phyloP scores from a whole-genome alignment of 495 filamentous ascomycete genomes.

The Penicillium lagena region DNA sequence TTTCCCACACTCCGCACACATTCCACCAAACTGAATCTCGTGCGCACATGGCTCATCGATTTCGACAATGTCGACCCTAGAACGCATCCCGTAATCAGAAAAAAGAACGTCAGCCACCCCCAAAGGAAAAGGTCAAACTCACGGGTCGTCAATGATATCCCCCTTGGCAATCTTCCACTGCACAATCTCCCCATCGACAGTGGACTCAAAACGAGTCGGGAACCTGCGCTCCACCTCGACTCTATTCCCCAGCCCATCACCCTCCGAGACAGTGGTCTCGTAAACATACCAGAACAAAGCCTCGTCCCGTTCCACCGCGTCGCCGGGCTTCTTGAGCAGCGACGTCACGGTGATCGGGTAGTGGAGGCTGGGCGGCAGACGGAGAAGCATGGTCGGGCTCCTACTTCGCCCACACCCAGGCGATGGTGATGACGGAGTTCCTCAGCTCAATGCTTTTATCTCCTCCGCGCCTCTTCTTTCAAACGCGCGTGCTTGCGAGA shows the following conservation, averaged over 20 bases:
- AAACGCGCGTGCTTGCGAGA: background rate
- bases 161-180: slow-evolving; percentile 71
- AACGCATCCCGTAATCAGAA: slow-evolving; percentile 7
- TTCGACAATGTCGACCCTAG: slow-evolving; percentile 55
- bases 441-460: slow-evolving; percentile 1
- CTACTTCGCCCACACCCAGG: slow-evolving; percentile 11
- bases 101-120: background rate
- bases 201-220: slow-evolving; percentile 72
- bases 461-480: background rate
- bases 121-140: slow-evolving; percentile 6
- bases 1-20: slow-evolving; percentile 90
- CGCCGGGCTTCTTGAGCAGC: slow-evolving; percentile 68
- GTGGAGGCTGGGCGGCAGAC: slow-evolving; percentile 54
- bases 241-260: slow-evolving; percentile 60
- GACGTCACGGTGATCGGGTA: slow-evolving; percentile 94
- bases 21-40: slow-evolving; percentile 79
- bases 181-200: slow-evolving; percentile 69
- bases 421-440: background rate
- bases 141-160: slow-evolving; percentile 54
- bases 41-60: slow-evolving; percentile 91
- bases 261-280: slow-evolving; percentile 66
- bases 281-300: slow-evolving; percentile 81
- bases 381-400: slow-evolving; percentile 42
- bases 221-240: slow-evolving; percentile 64
- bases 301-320: slow-evolving; percentile 67